Evolutionary conservation across 1,284 basidiomycete species (phyloP).

Genomic region (Irpex lacteus): DNA sequence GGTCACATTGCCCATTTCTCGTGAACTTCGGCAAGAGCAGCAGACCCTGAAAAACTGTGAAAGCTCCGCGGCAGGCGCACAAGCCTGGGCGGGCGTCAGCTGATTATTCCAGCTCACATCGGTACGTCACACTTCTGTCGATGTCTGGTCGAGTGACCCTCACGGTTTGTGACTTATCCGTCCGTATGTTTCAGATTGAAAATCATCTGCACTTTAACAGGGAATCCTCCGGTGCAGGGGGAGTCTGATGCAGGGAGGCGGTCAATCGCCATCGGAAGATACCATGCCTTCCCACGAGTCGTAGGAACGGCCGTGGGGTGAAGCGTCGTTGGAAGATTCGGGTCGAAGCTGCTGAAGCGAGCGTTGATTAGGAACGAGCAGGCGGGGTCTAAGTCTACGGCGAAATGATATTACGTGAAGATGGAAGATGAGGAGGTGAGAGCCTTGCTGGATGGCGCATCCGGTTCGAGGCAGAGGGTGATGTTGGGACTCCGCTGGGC

Average conservation of each 20-base stretch:
- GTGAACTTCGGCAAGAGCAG: conserved; percentile 2
- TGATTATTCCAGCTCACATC: not conserved
- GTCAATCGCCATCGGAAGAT: not conserved
- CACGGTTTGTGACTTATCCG: not conserved
- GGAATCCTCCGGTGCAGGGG: too few species aligned
- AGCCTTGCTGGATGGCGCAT: not conserved
- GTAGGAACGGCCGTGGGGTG: conserved; percentile 1
- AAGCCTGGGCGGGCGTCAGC: not conserved
- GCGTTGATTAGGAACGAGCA: not conserved
- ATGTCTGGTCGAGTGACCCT: not conserved
- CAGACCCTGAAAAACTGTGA: not conserved
- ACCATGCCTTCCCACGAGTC: conserved; percentile 7
- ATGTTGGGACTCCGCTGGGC: conserved; percentile 3
- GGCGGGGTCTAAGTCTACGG: conserved; percentile 2
- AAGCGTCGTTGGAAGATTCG: conserved; percentile 3
- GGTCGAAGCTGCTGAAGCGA: not conserved
- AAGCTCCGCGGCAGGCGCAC: conserved; percentile 2
- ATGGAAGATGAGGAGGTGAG: conserved; percentile 1
- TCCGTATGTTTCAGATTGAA: not conserved
- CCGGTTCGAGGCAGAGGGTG: conserved; percentile 1
- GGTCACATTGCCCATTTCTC: conserved; percentile 7
- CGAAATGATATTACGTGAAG: conserved; percentile 11
- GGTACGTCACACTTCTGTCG: not conserved
- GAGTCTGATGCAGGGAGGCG: too few species aligned
- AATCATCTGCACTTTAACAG: too few species aligned